Conservation (phyloP, 225 moss, liverwort and hornwort genomes). For the Marchantia paleacea region DNA sequence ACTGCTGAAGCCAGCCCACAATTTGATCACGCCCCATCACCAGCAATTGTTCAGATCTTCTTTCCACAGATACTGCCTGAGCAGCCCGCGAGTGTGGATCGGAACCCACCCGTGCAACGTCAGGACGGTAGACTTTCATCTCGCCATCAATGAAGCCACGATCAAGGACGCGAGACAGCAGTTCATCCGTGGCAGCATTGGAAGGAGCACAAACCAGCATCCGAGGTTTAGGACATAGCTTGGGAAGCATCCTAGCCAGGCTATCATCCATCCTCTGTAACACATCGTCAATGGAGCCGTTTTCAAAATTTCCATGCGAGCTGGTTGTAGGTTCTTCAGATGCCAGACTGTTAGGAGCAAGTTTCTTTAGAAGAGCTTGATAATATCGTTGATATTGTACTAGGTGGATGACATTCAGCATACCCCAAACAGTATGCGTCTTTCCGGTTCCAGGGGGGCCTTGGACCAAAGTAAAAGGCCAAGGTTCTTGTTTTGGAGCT, state of each 20-base stretch:
- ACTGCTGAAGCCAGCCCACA: conserved; percentile 74
- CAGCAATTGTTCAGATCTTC: conserved; percentile 80
- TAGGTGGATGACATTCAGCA: conserved; percentile 96
- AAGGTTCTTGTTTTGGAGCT: conserved; percentile 69
- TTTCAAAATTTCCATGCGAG: conserved; percentile 62
- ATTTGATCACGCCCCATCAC: conserved; percentile 75
- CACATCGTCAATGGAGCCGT: conserved; percentile 93
- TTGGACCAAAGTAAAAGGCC: conserved; percentile 99
- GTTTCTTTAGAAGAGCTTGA: conserved; percentile 89
- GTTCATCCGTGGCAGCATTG: conserved; percentile 97
- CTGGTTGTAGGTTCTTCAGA: conserved; percentile 60
- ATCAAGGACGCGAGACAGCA: conserved; percentile 92
- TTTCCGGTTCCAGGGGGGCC: conserved; percentile 99
- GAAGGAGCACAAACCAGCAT: conserved; percentile 99
- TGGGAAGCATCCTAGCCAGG: conserved; percentile 86
- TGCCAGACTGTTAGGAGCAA: conserved; percentile 85
- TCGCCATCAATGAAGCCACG: conserved; percentile 99
- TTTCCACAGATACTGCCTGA: conserved; percentile 94
- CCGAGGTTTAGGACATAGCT: conserved; percentile 95
- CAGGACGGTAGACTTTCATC: conserved; percentile 94
- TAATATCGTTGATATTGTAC: conserved; percentile 99
- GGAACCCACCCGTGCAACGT: conserved; percentile 95
- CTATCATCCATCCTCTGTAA: conserved; percentile 94
- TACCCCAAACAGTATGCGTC: conserved; percentile 99
- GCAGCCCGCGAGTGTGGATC: conserved; percentile 85